Base-by-base conservation (phyloP, 306 rosid species). In the Mimosa bimucronata region DNA sequence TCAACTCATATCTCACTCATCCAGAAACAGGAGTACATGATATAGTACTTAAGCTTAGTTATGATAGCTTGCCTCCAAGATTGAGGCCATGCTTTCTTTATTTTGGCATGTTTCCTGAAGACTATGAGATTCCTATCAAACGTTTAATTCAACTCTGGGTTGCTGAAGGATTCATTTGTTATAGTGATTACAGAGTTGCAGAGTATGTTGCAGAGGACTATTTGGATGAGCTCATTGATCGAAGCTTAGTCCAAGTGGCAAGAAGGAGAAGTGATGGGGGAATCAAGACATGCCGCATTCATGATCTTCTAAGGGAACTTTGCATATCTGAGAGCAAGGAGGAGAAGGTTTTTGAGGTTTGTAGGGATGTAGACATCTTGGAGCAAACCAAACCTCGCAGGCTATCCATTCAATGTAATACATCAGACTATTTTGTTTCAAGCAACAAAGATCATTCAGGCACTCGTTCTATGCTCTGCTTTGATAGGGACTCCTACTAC, bases 131-230 rank as follows among this genome's bases (percentile, higher is more conserved):
- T 60, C 37, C 19, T 26, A 31, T 60, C 13, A 60, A 16, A 26
- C 66, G 34, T 7, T 60, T 60, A 31, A 60, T 60, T 31, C 66
- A 60, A 12, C 19, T 60, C 0, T 60, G 34, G 66, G 16, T 60
- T 60, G 66, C 66, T 2, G 66, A 60, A 25, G 34, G 66, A 26
- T 60, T 60, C 66, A 60, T 60, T 12, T 29, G 9, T 57, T 31
- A 26, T 1, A 60, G 18, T 5, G 66, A 12, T 25, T 9, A 7
- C 0, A 60, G 66, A 60, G 26, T 60, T 26, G 66, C 37, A 25
- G 66, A 60, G 34, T 31, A 60, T 60, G 18, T 60, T 25, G 66
- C 66, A 11, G 66, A 60, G 18, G 66, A 60, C 66, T 60, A 25
- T 31, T 60, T 60, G 66, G 31, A 60, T 60, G 66, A 60, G 37